Evolutionary conservation across 495 filamentous ascomycete species (phyloP).

Genomic region (Neurospora sp.): DNA sequence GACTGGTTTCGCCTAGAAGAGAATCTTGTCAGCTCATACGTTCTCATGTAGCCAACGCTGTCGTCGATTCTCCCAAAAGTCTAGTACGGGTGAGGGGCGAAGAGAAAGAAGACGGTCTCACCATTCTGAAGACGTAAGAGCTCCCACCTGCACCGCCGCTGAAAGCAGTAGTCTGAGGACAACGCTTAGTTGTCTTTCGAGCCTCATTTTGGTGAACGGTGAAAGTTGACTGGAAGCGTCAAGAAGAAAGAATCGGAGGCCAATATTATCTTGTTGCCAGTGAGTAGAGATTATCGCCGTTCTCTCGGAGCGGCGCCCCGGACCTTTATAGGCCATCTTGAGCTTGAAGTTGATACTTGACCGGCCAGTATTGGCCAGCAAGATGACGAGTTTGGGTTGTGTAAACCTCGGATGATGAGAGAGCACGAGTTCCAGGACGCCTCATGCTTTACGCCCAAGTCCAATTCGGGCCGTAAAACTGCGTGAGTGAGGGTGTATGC

Average conservation of each 20-base stretch:
- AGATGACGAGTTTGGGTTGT: neutral
- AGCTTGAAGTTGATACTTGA: neutral
- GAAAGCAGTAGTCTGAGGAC: neutral
- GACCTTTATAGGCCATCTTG: neutral
- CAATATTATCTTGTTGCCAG: neutral
- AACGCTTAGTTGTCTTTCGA: neutral
- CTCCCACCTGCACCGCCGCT: slow-evolving; percentile 1
- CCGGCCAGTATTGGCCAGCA: neutral
- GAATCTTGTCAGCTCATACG: neutral
- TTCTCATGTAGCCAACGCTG: neutral
- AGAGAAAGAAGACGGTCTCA: neutral
- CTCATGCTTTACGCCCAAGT: neutral
- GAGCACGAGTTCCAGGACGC: neutral
- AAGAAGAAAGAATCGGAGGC: neutral
- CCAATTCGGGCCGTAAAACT: neutral
- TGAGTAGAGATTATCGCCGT: neutral
- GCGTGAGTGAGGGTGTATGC: neutral
- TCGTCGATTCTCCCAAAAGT: neutral
- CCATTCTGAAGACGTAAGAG: slow-evolving; percentile 15
- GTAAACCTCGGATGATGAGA: neutral
- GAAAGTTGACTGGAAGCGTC: neutral
- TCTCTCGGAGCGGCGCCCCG: neutral
- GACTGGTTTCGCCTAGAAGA: slow-evolving; percentile 46
- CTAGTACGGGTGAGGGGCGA: neutral
- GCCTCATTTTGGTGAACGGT: neutral